Evolutionary conservation across 2,329 filamentous ascomycete species (phyloP).

Genomic region (Mycocentrospora acerina): DNA sequence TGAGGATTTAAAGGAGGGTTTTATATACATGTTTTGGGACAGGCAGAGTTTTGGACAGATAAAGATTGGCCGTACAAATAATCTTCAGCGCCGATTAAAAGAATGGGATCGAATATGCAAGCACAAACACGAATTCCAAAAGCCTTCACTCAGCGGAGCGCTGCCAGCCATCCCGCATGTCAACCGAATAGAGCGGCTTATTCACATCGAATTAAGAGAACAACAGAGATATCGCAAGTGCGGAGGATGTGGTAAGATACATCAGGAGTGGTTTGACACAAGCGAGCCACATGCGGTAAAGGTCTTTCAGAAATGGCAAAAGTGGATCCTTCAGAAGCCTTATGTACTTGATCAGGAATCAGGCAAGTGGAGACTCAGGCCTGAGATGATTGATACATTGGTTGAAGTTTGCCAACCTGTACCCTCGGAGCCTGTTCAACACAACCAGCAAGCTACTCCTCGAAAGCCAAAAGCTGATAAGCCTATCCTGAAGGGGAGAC

Average conservation of each 20-base stretch:
- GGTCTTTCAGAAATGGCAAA: slow-evolving; percentile 15
- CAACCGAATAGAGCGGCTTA: slow-evolving; percentile 79
- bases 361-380: slow-evolving; percentile 5
- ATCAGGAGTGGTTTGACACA: slow-evolving; percentile 90
- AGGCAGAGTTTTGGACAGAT: no score
- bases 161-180: slow-evolving; percentile 72
- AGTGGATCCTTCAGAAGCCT: slow-evolving; percentile 12
- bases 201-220: slow-evolving; percentile 76
- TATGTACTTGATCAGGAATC: slow-evolving; percentile 5
- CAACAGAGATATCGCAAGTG: slow-evolving; percentile 62
- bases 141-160: slow-evolving; percentile 2
- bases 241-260: slow-evolving; percentile 71
- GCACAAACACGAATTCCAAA: slow-evolving; percentile 6
- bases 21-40: no score
- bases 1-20: no score
- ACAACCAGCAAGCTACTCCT: no score
- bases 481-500: no score
- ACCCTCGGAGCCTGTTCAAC: no score
- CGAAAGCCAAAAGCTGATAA: no score
- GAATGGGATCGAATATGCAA: slow-evolving; percentile 14
- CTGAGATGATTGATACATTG: slow-evolving; percentile 4
- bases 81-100: slow-evolving; percentile 9
- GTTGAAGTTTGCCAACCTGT: neutral
- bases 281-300: slow-evolving; percentile 2
- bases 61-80: slow-evolving; percentile 15